Conservation (phyloP, 768 basidiomycete genomes). For the Scleroderma citrinum region DNA sequence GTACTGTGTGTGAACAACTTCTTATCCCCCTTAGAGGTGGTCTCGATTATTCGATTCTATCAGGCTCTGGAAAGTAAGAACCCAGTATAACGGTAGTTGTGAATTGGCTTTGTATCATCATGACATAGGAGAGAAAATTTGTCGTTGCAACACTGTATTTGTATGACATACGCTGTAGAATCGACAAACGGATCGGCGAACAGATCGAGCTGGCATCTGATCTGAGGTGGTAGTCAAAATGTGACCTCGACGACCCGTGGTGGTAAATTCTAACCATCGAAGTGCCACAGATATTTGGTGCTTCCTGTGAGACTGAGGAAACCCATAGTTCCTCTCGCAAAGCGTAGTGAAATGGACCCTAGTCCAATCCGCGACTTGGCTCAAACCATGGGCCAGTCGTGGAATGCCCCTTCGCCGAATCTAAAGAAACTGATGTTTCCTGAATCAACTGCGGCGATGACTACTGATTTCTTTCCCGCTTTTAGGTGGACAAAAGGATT, state of each 20-base stretch:
- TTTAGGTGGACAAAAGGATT: conserved; percentile 82
- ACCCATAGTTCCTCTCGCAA: too few species aligned
- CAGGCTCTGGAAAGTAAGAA: conserved; percentile 28
- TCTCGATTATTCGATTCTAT: conserved; percentile 47
- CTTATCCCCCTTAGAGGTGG: conserved; percentile 45
- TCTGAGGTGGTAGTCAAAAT: too few species aligned
- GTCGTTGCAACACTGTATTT: too few species aligned
- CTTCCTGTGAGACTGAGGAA: too few species aligned
- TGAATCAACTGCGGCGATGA: conserved; percentile 85
- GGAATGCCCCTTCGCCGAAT: conserved; percentile 81
- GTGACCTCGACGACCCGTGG: too few species aligned
- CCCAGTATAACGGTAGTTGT: neutral
- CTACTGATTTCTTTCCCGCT: conserved; percentile 73
- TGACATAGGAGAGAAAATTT: neutral
- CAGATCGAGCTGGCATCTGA: too few species aligned
- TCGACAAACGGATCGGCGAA: too few species aligned
- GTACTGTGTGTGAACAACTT: conserved; percentile 50
- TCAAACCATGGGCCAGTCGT: conserved; percentile 68
- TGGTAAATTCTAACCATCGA: too few species aligned
- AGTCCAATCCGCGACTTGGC: neutral
- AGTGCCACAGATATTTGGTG: too few species aligned
- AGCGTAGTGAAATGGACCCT: too few species aligned
- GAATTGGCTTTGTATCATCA: too few species aligned
- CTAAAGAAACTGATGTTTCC: conserved; percentile 86
- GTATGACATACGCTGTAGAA: too few species aligned